Evolutionary conservation across 805 yeast genomes (phyloP), one percentile per base, ranked within the genome.

Genomic region (Brettanomyces bruxellensis): DNA sequence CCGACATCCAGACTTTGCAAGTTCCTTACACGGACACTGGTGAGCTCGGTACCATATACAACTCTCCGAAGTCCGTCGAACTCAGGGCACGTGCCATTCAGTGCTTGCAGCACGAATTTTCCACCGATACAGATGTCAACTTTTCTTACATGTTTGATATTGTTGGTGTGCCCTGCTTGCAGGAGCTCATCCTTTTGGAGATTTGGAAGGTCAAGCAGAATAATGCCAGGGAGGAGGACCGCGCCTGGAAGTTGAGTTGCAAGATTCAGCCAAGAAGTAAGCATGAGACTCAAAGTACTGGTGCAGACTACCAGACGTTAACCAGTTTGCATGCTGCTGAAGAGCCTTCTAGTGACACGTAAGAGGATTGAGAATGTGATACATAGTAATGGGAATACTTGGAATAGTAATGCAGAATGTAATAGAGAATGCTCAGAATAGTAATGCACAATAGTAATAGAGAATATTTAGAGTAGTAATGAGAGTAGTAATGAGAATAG

Each of bases 161-260:
- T 66, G 39, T 70, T 58, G 55, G 66, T 12, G 54, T 62, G 28
- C 71, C 74, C 14, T 60, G 66, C 9, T 63, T 76, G 48, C 81
- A 76, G 55, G 81, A 85, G 56, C 72, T 81, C 51, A 73, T 83
- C 9, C 59, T 86, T 41, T 64, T 79, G 38, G 91, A 85, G 56
- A 69, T 83, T 28, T 80, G 89, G 87, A 76, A 81, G 51, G 81
- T 83, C 12, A 70, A 77, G 49, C 84, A 78, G 52, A 65, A 79
- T 47, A 79, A 79, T 58, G 61, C 71, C 48, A 66, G 71, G 36
- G 84, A 81, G 48, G 77, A 73, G 38, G 90, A 85, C 53, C 69
- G 93, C 52, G 79, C 82, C 4, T 84, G 90, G 84, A 75, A 80
- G 46, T 66, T 83, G 58, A 83, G 90, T 65, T 76, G 85, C 56